Conservation (phyloP, 192 early-diverging fungal species). For the Podila epicladia region DNA sequence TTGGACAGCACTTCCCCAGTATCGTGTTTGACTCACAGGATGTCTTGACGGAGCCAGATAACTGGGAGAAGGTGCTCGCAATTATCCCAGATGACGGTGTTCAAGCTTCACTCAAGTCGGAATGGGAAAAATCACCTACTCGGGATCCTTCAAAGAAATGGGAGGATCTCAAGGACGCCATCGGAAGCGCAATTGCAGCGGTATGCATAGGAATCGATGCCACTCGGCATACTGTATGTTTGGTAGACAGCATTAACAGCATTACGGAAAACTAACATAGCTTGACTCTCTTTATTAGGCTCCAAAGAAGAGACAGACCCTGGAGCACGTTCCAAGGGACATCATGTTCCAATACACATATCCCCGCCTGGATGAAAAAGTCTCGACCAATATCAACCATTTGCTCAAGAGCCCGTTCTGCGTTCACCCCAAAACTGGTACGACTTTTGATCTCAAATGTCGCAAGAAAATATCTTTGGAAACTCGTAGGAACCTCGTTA, state of each 20-base stretch:
- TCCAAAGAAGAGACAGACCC: conserved; percentile 48
- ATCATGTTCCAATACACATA: conserved; percentile 93
- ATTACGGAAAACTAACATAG: neutral
- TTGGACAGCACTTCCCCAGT: conserved; percentile 79
- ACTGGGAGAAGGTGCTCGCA: conserved; percentile 81
- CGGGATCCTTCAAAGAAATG: conserved; percentile 55
- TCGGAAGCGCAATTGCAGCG: conserved; percentile 14
- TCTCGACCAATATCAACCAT: conserved; percentile 90
- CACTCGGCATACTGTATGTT: neutral
- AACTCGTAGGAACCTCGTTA: neutral
- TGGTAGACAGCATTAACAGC: too few relatives aligned
- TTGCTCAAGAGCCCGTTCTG: conserved; percentile 98
- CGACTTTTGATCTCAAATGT: neutral
- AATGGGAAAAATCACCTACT: conserved; percentile 51
- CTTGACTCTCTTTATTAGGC: conserved; percentile 5
- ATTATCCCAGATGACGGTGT: conserved; percentile 80
- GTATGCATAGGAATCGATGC: neutral
- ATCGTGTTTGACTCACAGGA: conserved; percentile 79
- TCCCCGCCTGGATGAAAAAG: conserved; percentile 93
- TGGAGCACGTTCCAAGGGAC: conserved; percentile 65
- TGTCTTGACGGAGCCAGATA: conserved; percentile 66
- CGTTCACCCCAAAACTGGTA: conserved; percentile 95
- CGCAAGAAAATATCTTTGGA: neutral
- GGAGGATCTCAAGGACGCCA: conserved; percentile 47
- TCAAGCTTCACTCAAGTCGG: conserved; percentile 35